Evolutionary conservation across 768 basidiomycete species (phyloP), one percentile per base, ranked within the genome.

Genomic region (Suillus ampliporus): DNA sequence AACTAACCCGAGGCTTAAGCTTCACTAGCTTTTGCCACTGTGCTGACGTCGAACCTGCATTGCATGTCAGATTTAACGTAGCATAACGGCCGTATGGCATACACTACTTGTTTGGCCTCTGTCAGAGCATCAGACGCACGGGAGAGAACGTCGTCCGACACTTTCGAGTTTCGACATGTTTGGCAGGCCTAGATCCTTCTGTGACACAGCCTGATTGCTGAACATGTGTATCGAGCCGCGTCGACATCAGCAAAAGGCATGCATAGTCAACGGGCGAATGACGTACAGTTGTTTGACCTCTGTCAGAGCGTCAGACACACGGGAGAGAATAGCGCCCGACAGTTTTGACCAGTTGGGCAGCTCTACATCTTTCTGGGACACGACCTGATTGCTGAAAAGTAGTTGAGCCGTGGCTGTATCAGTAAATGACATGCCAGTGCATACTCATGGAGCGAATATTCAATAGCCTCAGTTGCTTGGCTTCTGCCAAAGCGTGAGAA

Each of bases 211-310:
- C 10, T 35, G 34, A 35, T 35, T 6, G 34, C 34, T 35, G 34
- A 35, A 35, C 10, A 15, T 28, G 26, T 28, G 17, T n/a, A 38
- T 38, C 13, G 10, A 31, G 11, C 28, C 10, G 10, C 28, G 5
- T 31, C 5, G 5, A 5, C 17, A 5, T 31, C 3, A 51, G 11
- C 10, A 51, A 31, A 10, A 51, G 10, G 5, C 17, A 51, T 31
- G 19, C 9, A 31, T 31, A 31, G 10, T 51, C 28, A 31, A 31
- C 10, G 28, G 17, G 10, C 19, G 28, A 31, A 51, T 17, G 19
- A 51, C 50, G 28, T 51, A 31, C 28, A 51, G 28, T 51, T 51
- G 50, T 51, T 51, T 51, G 50, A 51, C 28, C 50, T 31, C 50
- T 6, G 28, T 19, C 17, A 51, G 50, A 51, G 50, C 50, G 31